phyloP scores from a whole-genome alignment of 2,329 filamentous ascomycete genomes.

The Mollisia scopiformis region DNA sequence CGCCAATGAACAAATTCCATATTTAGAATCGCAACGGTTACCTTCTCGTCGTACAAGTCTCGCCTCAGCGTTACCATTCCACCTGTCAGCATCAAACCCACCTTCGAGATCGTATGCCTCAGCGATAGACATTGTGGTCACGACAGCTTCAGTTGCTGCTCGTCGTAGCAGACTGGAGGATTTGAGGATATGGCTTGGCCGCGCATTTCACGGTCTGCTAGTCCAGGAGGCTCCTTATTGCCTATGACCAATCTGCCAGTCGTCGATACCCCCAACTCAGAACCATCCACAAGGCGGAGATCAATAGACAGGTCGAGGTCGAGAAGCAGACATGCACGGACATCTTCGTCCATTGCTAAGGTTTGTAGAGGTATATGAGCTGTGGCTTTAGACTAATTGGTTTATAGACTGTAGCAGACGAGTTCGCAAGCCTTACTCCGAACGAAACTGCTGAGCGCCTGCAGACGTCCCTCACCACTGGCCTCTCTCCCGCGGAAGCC shows the following conservation, averaged over 20 bases:
- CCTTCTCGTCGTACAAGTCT: not conserved
- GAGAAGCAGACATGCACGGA: constrained; percentile 32
- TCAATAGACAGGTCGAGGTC: constrained; percentile 30
- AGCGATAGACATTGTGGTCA: constrained; percentile 28
- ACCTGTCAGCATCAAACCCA: constrained; percentile 1
- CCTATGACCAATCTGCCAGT: constrained; percentile 35
- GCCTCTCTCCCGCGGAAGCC: constrained; percentile 81
- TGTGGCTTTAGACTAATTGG: constrained; percentile 18
- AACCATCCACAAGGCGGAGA: constrained; percentile 27
- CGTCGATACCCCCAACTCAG: constrained; percentile 25
- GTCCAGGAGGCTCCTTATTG: constrained; percentile 29
- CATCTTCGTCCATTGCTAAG: constrained; percentile 37
- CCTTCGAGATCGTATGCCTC: constrained; percentile 34
- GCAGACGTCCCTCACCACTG: constrained; percentile 80
- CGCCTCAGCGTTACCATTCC: not conserved
- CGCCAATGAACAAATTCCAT: not conserved
- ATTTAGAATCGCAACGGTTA: not conserved
- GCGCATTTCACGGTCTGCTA: constrained; percentile 33
- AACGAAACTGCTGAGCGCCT: constrained; percentile 78
- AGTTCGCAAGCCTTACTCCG: constrained; percentile 70
- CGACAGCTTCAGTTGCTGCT: constrained; percentile 39
- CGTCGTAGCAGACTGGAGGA: constrained; percentile 19
- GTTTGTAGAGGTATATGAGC: constrained; percentile 19
- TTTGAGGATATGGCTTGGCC: constrained; percentile 35
- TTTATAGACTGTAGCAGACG: constrained; percentile 50